Evolutionary conservation across 371 early-diverging fungal genomes (phyloP).

Genomic region (Apophysomyces elegans): DNA sequence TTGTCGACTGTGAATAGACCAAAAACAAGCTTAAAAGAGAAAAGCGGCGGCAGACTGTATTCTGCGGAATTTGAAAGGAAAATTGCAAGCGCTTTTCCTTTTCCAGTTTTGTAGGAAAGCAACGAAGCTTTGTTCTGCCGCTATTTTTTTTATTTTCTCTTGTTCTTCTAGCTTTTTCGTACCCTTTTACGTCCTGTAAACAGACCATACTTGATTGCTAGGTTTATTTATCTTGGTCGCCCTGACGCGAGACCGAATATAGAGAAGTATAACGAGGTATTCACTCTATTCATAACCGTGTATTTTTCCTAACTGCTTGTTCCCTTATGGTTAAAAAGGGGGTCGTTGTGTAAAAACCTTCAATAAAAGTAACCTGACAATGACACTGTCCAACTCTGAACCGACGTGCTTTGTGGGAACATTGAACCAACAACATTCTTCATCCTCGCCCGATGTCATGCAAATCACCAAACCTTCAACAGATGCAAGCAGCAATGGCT

Average conservation of each 20-base stretch:
- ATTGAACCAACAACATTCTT: not conserved
- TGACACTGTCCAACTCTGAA: not conserved
- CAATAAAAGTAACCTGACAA: not conserved
- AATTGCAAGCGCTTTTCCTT: constrained; percentile 8
- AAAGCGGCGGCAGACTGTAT: not conserved
- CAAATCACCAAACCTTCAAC: not conserved
- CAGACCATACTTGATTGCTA: too few relatives aligned
- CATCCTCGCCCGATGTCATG: not conserved
- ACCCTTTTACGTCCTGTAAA: not conserved
- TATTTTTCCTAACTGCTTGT: too few relatives aligned
- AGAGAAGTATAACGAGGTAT: too few relatives aligned
- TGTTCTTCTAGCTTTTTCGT: not conserved
- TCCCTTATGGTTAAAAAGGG: too few relatives aligned
- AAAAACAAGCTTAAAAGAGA: not conserved
- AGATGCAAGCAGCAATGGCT: not conserved
- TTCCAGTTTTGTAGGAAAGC: not conserved
- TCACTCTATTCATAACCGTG: too few relatives aligned
- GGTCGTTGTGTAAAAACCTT: too few relatives aligned
- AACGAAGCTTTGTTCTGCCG: constrained; percentile 6
- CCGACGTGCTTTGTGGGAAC: constrained; percentile 1
- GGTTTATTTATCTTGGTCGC: too few relatives aligned
- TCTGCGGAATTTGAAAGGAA: not conserved
- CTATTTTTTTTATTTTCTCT: not conserved
- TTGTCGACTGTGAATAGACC: too few relatives aligned
- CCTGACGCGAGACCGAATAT: too few relatives aligned